Conservation (phyloP, 352 stramenopile genomes). For the Stramenopiles sp. region DNA sequence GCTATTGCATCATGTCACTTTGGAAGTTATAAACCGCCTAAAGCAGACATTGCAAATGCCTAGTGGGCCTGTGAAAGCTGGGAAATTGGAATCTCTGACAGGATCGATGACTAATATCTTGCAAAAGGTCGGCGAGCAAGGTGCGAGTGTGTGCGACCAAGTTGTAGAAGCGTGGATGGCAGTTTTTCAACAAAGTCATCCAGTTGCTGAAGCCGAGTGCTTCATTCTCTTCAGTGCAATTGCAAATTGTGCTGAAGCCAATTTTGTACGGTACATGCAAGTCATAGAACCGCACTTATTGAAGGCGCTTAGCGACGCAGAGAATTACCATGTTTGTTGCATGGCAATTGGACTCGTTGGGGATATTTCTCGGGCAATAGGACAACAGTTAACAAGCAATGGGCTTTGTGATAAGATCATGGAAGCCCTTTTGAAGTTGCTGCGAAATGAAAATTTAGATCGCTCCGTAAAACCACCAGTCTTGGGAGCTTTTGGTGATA, state of each 20-base stretch:
- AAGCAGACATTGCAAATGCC: too few species aligned
- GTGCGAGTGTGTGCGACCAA: too few species aligned
- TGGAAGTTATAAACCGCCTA: too few species aligned
- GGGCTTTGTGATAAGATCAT: conserved; percentile 88
- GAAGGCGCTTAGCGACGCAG: conserved; percentile 70
- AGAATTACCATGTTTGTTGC: conserved; percentile 87
- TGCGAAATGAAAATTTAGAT: conserved; percentile 78
- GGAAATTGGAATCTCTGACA: too few species aligned
- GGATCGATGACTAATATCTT: too few species aligned
- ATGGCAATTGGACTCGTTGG: conserved; percentile 79
- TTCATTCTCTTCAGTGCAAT: conserved; percentile 80
- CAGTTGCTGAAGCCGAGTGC: conserved; percentile 77
- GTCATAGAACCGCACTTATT: conserved; percentile 73
- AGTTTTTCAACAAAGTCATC: conserved; percentile 37
- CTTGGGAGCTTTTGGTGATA: conserved; percentile 84
- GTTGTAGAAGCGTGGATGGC: too few species aligned
- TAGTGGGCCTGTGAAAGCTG: too few species aligned
- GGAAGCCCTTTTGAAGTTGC: conserved; percentile 66
- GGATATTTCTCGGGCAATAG: conserved; percentile 77
- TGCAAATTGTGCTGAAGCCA: conserved; percentile 67
- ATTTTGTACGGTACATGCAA: conserved; percentile 85
- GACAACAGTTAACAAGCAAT: conserved; percentile 63
- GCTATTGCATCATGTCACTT: too few species aligned
- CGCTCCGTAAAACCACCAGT: conserved; percentile 85
- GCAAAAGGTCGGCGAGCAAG: too few species aligned